Conservation (phyloP, 345 rosid genomes). For the Xanthoceras sorbifolium region DNA sequence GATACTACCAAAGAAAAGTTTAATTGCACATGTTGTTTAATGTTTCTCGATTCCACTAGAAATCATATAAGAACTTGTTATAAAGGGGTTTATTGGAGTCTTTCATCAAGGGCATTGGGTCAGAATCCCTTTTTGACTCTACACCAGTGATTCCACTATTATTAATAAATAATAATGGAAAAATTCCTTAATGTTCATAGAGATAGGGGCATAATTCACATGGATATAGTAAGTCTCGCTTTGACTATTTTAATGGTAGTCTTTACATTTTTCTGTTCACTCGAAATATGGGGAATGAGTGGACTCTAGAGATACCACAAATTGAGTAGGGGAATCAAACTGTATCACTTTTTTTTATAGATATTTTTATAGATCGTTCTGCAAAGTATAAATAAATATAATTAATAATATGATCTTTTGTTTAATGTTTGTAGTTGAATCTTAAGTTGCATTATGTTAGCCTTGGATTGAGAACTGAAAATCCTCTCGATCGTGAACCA, state of each 20-base stretch:
- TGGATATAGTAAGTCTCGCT: slow-evolving; percentile 17
- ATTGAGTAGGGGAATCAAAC: neutral
- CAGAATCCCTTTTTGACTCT: too few relatives aligned
- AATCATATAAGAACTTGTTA: too few relatives aligned
- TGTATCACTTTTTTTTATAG: neutral
- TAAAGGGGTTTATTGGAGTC: too few relatives aligned
- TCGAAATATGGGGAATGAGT: slow-evolving; percentile 9
- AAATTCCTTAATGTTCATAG: neutral
- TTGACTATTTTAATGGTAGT: slow-evolving; percentile 17
- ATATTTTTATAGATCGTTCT: too few relatives aligned
- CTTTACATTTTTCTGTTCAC: slow-evolving; percentile 18
- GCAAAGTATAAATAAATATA: too few relatives aligned
- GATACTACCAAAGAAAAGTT: too few relatives aligned
- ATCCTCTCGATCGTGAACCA: neutral
- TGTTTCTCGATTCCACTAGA: too few relatives aligned
- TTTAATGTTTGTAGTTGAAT: neutral
- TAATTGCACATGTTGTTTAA: too few relatives aligned
- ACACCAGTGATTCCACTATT: too few relatives aligned
- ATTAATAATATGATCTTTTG: neutral
- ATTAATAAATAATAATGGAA: too few relatives aligned
- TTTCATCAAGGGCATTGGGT: too few relatives aligned
- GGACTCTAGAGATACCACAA: neutral
- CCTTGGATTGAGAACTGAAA: neutral
- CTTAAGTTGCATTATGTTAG: neutral
- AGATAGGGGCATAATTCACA: slow-evolving; percentile 11